Evolutionary conservation across 306 rosid genomes (phyloP).

Genomic region (Citrullus colocynthis): DNA sequence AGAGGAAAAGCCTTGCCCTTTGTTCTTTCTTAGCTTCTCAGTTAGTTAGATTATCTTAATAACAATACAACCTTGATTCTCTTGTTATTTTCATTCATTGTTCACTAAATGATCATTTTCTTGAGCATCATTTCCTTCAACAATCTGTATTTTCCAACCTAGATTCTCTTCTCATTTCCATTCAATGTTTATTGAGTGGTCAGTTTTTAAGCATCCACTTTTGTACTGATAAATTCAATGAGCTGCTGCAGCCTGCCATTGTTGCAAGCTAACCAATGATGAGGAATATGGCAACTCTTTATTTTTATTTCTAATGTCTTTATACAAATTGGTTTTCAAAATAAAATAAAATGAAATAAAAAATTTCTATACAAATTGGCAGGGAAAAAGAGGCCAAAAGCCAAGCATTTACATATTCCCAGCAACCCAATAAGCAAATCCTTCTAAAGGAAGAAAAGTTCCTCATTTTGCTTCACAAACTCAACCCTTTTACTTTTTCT

Average conservation of each 20-base stretch:
- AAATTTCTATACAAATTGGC: neutral
- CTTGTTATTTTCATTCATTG: neutral
- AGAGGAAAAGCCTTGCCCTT: neutral
- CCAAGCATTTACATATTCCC: neutral
- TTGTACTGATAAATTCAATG: neutral
- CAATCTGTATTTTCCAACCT: neutral
- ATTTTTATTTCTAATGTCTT: neutral
- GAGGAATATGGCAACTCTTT: neutral
- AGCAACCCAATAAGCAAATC: neutral
- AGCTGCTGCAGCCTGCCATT: neutral
- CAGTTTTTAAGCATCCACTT: neutral
- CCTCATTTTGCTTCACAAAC: neutral
- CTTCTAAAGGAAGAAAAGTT: neutral
- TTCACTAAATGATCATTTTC: neutral
- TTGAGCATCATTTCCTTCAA: neutral
- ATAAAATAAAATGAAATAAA: too few relatives aligned
- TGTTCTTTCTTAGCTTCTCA: neutral
- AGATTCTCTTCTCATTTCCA: neutral
- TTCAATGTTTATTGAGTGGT: neutral
- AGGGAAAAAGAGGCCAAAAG: neutral
- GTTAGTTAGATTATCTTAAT: neutral
- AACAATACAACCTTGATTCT: neutral
- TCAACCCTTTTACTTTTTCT: conserved; percentile 6
- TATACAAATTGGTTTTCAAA: neutral
- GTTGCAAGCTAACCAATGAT: neutral